Conservation (phyloP, 1,139 yeast species). For the Candida labiduridarum region DNA sequence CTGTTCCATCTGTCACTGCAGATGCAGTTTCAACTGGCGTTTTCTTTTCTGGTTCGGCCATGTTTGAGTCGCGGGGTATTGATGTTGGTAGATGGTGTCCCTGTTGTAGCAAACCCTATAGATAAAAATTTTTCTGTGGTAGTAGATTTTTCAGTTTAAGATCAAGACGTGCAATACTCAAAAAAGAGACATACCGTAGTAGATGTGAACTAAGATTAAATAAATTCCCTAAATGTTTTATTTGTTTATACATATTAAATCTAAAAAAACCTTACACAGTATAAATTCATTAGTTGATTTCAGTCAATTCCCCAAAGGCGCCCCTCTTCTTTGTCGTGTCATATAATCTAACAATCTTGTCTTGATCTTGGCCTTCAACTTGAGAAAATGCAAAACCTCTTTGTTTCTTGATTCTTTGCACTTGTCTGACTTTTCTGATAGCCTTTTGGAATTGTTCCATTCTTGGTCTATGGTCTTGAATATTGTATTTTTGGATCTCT, state of each 20-base stretch:
- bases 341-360: constrained; percentile 86
- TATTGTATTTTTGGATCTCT: constrained; percentile 93
- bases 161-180: no score
- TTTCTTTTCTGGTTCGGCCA: constrained; percentile 9
- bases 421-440: constrained; percentile 95
- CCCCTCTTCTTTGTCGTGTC: constrained; percentile 81
- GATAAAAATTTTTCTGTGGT: background rate
- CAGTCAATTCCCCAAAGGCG: constrained; percentile 49
- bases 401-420: constrained; percentile 96
- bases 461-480: constrained; percentile 91
- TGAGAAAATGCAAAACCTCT: constrained; percentile 99
- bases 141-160: no score
- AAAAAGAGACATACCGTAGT: no score
- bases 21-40: constrained; percentile 9
- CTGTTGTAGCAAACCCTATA: background rate
- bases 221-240: background rate
- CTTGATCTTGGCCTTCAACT: constrained; percentile 91
- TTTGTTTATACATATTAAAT: constrained; percentile 8
- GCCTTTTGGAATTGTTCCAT: constrained; percentile 97
- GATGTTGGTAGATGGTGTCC: background rate
- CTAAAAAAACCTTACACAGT: background rate
- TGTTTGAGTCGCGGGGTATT: background rate
- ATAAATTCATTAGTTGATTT: constrained; percentile 13
- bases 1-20: constrained; percentile 3
- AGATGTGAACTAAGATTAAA: no score